Conservation (phyloP, 768 basidiomycete species). For the Rhizopogon sp. region DNA sequence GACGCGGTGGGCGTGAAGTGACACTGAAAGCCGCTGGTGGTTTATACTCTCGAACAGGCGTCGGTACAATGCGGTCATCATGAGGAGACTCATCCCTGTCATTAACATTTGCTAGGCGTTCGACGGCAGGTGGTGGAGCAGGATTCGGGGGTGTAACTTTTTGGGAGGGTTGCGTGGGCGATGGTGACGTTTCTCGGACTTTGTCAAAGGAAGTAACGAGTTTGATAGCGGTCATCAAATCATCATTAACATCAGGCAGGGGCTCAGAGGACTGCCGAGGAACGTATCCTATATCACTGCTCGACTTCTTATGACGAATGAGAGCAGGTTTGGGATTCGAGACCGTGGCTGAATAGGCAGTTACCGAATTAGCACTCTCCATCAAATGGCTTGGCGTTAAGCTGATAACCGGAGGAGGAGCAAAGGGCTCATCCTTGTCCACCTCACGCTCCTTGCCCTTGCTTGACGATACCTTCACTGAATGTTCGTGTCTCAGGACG, state of each 20-base stretch:
- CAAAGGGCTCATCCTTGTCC: slow-evolving; percentile 24
- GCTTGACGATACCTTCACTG: slow-evolving; percentile 17
- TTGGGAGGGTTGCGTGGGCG: slow-evolving; percentile 2
- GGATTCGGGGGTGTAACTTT: not conserved
- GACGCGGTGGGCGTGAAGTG: slow-evolving; percentile 49
- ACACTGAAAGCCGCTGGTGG: slow-evolving; percentile 58
- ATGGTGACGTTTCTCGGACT: slow-evolving; percentile 8
- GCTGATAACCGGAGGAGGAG: slow-evolving; percentile 21
- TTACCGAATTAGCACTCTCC: slow-evolving; percentile 4
- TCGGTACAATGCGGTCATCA: slow-evolving; percentile 36
- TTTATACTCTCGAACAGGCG: slow-evolving; percentile 52
- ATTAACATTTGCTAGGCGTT: not conserved
- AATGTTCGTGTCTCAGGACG: slow-evolving; percentile 23
- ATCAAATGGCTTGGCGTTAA: slow-evolving; percentile 14
- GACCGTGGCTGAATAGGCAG: not conserved
- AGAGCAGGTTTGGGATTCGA: not conserved
- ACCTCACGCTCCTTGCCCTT: slow-evolving; percentile 15
- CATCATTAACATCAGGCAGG: slow-evolving; percentile 18
- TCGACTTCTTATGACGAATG: slow-evolving; percentile 13
- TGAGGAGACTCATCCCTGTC: slow-evolving; percentile 1
- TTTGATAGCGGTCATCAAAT: slow-evolving; percentile 26
- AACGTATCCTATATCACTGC: slow-evolving; percentile 8
- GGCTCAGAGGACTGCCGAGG: slow-evolving; percentile 3
- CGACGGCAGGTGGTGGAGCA: not conserved
- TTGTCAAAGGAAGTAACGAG: slow-evolving; percentile 23